These are phyloP conservation scores for Camelina neglecta DNA, from an alignment of 345 rosid species.

Conservation along the genomic window DNA sequence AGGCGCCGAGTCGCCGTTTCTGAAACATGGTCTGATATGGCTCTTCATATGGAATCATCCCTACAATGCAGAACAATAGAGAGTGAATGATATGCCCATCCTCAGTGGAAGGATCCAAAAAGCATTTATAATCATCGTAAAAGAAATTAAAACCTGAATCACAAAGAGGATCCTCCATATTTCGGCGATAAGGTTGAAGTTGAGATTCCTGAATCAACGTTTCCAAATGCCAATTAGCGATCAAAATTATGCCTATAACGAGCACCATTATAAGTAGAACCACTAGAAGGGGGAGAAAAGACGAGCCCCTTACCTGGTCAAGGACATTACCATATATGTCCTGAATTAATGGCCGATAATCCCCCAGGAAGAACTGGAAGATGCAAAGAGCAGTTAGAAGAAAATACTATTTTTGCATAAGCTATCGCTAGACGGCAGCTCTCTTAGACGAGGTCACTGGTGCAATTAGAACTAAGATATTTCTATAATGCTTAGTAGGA, in stretches of 20 bases:
- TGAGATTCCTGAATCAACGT: slow-evolving; percentile 88
- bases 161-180: slow-evolving; percentile 97
- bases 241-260: slow-evolving; percentile 9
- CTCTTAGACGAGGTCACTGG: not conserved
- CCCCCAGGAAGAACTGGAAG: slow-evolving; percentile 94
- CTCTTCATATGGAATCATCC: slow-evolving; percentile 92
- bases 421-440: not conserved
- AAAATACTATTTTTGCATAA: not conserved
- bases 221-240: slow-evolving; percentile 31
- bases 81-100: slow-evolving; percentile 26
- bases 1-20: slow-evolving; percentile 85
- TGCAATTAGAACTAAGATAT: not conserved
- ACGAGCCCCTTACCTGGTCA: slow-evolving; percentile 73
- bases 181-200: slow-evolving; percentile 80
- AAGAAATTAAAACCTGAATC: slow-evolving; percentile 75
- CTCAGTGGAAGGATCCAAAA: slow-evolving; percentile 29
- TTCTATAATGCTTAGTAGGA: not conserved
- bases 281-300: slow-evolving; percentile 26
- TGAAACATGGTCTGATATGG: slow-evolving; percentile 98
- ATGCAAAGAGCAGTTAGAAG: slow-evolving; percentile 22
- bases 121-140: slow-evolving; percentile 20
- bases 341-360: slow-evolving; percentile 90
- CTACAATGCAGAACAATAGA: slow-evolving; percentile 52
- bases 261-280: slow-evolving; percentile 22
- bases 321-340: slow-evolving; percentile 84